Conservation (phyloP, 805 yeast genomes). For the Groenewaldozyma tartarivorans region DNA sequence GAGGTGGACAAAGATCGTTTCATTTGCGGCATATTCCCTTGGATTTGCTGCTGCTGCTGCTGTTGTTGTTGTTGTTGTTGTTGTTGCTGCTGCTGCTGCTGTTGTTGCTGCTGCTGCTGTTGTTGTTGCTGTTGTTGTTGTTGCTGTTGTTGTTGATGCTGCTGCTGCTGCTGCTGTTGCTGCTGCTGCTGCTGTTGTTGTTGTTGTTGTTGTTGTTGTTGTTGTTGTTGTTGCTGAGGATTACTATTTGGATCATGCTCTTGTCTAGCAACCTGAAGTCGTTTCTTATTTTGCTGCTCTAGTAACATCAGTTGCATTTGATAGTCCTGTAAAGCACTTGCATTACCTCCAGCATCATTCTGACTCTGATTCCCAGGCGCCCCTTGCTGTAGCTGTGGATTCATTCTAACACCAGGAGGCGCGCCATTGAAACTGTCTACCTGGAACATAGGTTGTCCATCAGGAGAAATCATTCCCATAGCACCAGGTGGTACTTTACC, state of each 20-base stretch:
- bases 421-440: not conserved
- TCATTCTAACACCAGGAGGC: not conserved
- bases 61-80: constrained; percentile 2
- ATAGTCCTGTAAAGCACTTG: constrained; percentile 66
- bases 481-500: constrained; percentile 7
- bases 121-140: constrained; percentile 2
- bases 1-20: not conserved
- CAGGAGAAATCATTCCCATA: constrained; percentile 3
- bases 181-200: constrained; percentile 1
- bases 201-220: too few relatives aligned
- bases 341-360: constrained; percentile 25
- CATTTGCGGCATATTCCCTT: constrained; percentile 14
- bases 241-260: constrained; percentile 18
- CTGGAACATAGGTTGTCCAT: not conserved
- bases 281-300: constrained; percentile 66
- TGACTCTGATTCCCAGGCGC: constrained; percentile 21
- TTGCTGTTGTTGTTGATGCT: constrained; percentile 3
- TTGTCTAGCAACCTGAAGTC: constrained; percentile 36
- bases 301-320: constrained; percentile 68
- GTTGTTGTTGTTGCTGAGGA: constrained; percentile 10
- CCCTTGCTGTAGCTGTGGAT: constrained; percentile 6
- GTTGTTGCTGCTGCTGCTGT: constrained; percentile 5
- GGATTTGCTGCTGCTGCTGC: constrained; percentile 5
- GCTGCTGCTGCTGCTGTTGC: constrained; percentile 3
- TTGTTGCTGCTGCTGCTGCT: not conserved